Evolutionary conservation across 2,329 filamentous ascomycete genomes (phyloP).

Genomic region (Sporothrix phasma): DNA sequence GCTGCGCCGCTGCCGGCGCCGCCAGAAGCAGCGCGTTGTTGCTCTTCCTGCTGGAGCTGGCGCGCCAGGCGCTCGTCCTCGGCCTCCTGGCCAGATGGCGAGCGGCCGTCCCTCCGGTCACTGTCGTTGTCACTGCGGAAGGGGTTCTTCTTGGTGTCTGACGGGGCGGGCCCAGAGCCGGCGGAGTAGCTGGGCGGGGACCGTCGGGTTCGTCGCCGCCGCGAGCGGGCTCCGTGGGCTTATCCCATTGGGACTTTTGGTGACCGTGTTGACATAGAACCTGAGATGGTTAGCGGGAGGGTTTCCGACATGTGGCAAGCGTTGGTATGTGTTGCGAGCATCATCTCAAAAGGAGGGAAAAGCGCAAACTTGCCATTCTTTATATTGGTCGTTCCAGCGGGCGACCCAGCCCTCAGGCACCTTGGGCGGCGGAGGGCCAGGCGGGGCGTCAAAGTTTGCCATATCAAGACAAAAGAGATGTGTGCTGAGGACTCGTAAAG

Average conservation of each 20-base stretch:
- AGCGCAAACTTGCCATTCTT: constrained; percentile 49
- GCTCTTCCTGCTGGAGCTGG: constrained; percentile 73
- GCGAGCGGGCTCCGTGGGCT: constrained; percentile 56
- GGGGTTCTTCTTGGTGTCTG: constrained; percentile 59
- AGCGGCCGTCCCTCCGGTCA: constrained; percentile 31
- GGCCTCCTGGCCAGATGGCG: constrained; percentile 30
- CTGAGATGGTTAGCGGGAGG: constrained; percentile 30
- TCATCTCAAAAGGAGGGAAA: neutral
- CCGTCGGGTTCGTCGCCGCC: constrained; percentile 39
- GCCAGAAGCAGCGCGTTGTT: constrained; percentile 39
- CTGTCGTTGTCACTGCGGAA: constrained; percentile 31
- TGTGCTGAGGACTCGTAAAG: neutral
- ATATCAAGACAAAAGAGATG: constrained; percentile 27
- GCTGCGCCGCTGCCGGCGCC: constrained; percentile 25
- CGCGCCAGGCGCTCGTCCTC: constrained; percentile 68
- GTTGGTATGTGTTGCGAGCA: too few species aligned
- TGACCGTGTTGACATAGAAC: constrained; percentile 87
- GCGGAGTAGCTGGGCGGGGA: constrained; percentile 59
- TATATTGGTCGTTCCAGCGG: constrained; percentile 79
- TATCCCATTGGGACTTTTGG: constrained; percentile 89
- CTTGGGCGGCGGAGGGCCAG: constrained; percentile 47
- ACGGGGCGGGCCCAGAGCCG: constrained; percentile 35
- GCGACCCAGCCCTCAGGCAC: constrained; percentile 76
- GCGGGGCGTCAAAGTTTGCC: constrained; percentile 45
- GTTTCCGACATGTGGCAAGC: constrained; percentile 6